These are phyloP conservation scores for Aristolochia contorta DNA, from an alignment of 164 flowering plant genomes.

Conservation along the genomic window DNA sequence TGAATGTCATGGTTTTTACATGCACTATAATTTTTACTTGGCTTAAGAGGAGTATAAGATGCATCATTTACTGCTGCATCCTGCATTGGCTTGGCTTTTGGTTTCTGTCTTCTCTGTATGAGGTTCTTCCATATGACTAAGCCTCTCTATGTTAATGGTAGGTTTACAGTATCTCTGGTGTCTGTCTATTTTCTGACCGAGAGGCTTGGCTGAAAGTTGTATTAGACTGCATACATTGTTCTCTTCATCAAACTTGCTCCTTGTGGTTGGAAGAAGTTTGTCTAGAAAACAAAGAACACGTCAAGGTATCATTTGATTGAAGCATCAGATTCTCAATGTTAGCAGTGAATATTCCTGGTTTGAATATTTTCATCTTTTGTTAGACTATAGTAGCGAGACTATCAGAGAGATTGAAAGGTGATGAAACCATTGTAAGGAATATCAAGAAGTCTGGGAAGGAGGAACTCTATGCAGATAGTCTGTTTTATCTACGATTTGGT, in stretches of 20 bases:
- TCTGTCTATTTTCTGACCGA: conserved; percentile 15
- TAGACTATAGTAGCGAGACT: conserved; percentile 47
- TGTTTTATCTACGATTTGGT: conserved; percentile 62
- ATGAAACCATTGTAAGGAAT: conserved; percentile 35
- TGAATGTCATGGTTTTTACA: too few relatives aligned
- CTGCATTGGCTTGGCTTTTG: not conserved
- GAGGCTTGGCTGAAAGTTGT: conserved; percentile 29
- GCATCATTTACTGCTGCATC: not conserved
- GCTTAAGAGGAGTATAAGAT: too few relatives aligned
- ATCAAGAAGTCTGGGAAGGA: conserved; percentile 76
- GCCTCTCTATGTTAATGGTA: conserved; percentile 24
- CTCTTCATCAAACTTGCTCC: conserved; percentile 34
- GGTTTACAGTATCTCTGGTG: conserved; percentile 45
- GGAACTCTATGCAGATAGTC: conserved; percentile 68
- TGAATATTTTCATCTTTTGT: conserved; percentile 2
- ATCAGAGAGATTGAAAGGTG: conserved; percentile 42
- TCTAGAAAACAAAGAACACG: conserved; percentile 20
- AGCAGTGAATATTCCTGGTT: conserved; percentile 3
- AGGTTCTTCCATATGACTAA: conserved; percentile 3
- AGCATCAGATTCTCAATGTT: not conserved
- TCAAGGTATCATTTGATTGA: conserved; percentile 31
- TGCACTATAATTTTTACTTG: too few relatives aligned
- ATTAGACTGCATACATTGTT: conserved; percentile 34
- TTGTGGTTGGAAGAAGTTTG: conserved; percentile 69
- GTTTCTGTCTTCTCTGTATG: not conserved